Base-by-base conservation (phyloP, 495 filamentous ascomycete species). In the Staphylotrichum longicolle region DNA sequence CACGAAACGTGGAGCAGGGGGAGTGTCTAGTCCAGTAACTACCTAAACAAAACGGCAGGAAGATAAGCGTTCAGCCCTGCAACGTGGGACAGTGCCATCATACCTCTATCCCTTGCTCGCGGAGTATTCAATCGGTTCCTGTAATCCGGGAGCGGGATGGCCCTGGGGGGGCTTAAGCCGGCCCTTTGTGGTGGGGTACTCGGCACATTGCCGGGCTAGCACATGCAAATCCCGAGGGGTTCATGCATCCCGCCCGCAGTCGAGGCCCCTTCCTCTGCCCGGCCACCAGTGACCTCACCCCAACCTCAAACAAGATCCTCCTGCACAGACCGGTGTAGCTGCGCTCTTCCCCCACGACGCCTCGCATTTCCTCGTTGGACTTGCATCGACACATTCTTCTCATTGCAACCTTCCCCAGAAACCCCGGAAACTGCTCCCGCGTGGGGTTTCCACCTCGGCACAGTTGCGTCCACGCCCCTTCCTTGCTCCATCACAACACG, bases 361-460 rank as follows among this genome's bases (percentile, higher is more conserved):
- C 20, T 27, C 20, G 37, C 37, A 39, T 39, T 39, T 39, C 37
- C 37, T 39, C 2, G 37, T 2, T 39, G 10, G 5, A 39, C 10
- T 39, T 7, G 5, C 10, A 10, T 10, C 10, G 20, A 27, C 1
- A 27, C 20, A 27, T 10, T 39, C 5, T 39, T 39, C 37, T 10
- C 37, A 39, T 39, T 39, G 37, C 37, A 39, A 39, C 37, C 6
- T 10, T 39, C 37, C 37, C 37, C 37, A 27, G 20, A 45, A 45
- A 27, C 46, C 46, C 20, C 11, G 27, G 1, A 10, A 49, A 53
- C 12, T 4, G 44, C 15, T 44, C 53, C 52, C 11, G 41, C 51
- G 53, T 45, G 53, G 53, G 55, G 44, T 27, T 47, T n/a, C n/a
- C n/a, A 34, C 42, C 34, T 50, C 47, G 46, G 45, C 35, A 40